Evolutionary conservation across 345 rosid genomes (phyloP), one percentile per base, ranked within the genome.

Genomic region (Xanthoceras sorbifolium): DNA sequence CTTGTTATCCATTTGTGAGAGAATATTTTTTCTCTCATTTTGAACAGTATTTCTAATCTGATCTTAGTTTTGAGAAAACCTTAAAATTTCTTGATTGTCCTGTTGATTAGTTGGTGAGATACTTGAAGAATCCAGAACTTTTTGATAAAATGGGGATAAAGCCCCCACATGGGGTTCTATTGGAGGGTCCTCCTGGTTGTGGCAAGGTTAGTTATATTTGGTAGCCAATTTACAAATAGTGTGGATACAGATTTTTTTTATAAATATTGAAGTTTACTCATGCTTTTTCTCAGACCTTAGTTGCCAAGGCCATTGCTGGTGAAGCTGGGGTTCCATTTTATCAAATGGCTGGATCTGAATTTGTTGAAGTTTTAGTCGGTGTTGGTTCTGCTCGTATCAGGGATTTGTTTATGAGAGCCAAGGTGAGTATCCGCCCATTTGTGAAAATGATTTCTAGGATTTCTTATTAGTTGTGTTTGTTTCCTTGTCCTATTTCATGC

Each of bases 291-390:
- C 87, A 94, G 98, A 94, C 98, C 64, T 87, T 94, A 23, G 97
- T 94, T 54, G 97, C 97, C 46, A 94, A 94, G 87, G 98, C 98
- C 69, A 94, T 94, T 67, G 98, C 98, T 25, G 98, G 98, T 72
- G 97, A 94, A 85, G 98, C 97, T 72, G 98, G 97, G 32, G 98
- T 94, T 57, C 98, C 97, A 6, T 94, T 94, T 89, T 94, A 94
- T 79, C 97, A 92, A 82, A 94, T 94, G 98, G 98, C 98, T 77
- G 97, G 98, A 73, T 91, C 98, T 76, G 97, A 94, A 79, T 94
- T 94, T 77, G 97, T 94, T 5, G 98, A 94, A 84, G 98, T 94
- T 73, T 87, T 94, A 77, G 98, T 94, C 74, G 98, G 98, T 72
- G 98, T 94, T 69, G 98, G 97, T 67, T 92, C 98, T 80, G 98